These are phyloP conservation scores for Magnusiomyces starmeri DNA, from an alignment of 1,139 yeast genomes.

Conservation along the genomic window DNA sequence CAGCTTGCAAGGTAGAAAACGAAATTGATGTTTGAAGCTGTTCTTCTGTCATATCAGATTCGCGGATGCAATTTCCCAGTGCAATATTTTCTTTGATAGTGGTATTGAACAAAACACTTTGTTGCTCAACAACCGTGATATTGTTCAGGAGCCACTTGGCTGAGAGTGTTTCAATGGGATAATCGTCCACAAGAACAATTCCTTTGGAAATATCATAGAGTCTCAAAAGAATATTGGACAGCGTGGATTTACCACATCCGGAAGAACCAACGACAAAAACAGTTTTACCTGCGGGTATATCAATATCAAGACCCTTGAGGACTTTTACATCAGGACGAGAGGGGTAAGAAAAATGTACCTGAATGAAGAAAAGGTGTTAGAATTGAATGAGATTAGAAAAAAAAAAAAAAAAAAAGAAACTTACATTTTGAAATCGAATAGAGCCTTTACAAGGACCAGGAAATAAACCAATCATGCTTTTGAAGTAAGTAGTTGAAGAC, in stretches of 20 bases:
- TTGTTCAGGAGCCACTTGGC: slow-evolving; percentile 51
- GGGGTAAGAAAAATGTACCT: slow-evolving; percentile 51
- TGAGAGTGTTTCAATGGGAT: slow-evolving; percentile 40
- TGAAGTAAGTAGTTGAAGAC: slow-evolving; percentile 14
- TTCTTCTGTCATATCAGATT: slow-evolving; percentile 25
- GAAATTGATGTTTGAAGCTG: slow-evolving; percentile 43
- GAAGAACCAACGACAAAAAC: slow-evolving; percentile 75
- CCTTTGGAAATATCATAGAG: slow-evolving; percentile 49
- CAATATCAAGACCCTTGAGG: slow-evolving; percentile 41
- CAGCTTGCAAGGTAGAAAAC: slow-evolving; percentile 42
- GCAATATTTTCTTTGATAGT: slow-evolving; percentile 57
- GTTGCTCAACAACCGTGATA: slow-evolving; percentile 68
- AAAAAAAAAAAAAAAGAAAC: slow-evolving; percentile 10
- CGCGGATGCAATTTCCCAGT: slow-evolving; percentile 34
- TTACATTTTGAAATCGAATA: slow-evolving; percentile 46
- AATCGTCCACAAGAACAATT: slow-evolving; percentile 48
- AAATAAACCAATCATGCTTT: slow-evolving; percentile 24
- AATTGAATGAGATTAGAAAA: not conserved
- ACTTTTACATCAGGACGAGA: slow-evolving; percentile 42
- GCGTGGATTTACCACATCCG: slow-evolving; percentile 88
- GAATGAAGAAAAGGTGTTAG: not conserved
- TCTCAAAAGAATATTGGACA: slow-evolving; percentile 54
- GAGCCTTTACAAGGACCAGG: slow-evolving; percentile 39
- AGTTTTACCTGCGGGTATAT: slow-evolving; percentile 41
- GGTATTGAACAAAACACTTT: slow-evolving; percentile 56